These are phyloP conservation scores for Pedinophyceae sp. DNA, from an alignment of 139 green algal genomes.

Conservation along the genomic window DNA sequence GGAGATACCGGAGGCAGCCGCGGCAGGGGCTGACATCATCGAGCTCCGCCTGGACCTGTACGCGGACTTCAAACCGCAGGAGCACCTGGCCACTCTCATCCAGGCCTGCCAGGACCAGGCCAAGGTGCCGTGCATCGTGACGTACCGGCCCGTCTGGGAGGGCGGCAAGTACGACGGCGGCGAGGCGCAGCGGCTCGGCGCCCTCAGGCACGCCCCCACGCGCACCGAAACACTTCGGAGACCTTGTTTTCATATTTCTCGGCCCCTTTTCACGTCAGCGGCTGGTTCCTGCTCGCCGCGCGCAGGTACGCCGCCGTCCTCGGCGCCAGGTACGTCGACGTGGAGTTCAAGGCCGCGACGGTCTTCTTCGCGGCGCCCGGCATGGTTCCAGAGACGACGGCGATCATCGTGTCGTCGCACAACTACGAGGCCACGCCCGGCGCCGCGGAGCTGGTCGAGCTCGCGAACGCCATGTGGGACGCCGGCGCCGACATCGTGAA, in stretches of 20 bases:
- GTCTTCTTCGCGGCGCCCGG: constrained; percentile 47
- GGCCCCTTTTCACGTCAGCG: too few species aligned
- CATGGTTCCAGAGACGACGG: constrained; percentile 31
- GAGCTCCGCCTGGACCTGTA: constrained; percentile 81
- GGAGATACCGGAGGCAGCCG: constrained; percentile 43
- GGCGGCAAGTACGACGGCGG: constrained; percentile 68
- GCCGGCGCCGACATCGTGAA: constrained; percentile 79
- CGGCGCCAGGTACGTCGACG: constrained; percentile 75
- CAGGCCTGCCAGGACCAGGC: constrained; percentile 22
- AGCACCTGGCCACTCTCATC: constrained; percentile 46
- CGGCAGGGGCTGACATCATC: constrained; percentile 52
- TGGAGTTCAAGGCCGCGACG: constrained; percentile 66
- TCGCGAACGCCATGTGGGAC: constrained; percentile 34
- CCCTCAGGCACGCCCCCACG: constrained; percentile 26
- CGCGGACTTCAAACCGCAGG: constrained; percentile 30
- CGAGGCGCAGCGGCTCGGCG: constrained; percentile 49
- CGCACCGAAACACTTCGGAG: background rate
- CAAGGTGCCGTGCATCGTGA: constrained; percentile 64
- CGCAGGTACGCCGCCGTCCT: constrained; percentile 47
- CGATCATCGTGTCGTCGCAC: constrained; percentile 86
- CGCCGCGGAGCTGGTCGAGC: constrained; percentile 33
- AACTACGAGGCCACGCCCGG: constrained; percentile 68
- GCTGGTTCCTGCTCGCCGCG: constrained; percentile 43
- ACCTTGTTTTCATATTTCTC: too few species aligned
- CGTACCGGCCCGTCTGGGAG: constrained; percentile 77